Percentiles rank a stretch among this genome's conserved stretches.
Conservation (phyloP, 768 basidiomycete species). For the Auriscalpium vulgare region DNA sequence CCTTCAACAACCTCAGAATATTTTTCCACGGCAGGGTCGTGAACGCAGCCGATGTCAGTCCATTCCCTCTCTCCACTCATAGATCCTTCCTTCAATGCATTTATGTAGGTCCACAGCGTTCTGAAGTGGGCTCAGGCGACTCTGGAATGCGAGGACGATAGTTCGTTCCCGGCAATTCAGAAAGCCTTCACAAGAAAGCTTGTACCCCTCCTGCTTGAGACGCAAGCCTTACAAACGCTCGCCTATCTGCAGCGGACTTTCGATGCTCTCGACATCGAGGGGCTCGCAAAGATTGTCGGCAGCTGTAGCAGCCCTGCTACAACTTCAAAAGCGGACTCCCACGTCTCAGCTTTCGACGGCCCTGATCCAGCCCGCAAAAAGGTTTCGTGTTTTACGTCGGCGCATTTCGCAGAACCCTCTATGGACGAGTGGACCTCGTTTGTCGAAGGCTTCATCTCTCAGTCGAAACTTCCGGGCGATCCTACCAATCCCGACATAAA, state of each 20-base stretch:
- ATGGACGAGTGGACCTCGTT: conserved; percentile 63
- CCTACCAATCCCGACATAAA: conserved; percentile 29
- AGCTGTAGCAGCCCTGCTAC: neutral
- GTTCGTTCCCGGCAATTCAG: conserved; percentile 23
- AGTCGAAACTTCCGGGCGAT: too few species aligned
- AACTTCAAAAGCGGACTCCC: too few species aligned
- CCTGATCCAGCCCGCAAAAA: neutral
- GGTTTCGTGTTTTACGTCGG: conserved; percentile 13
- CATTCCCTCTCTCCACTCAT: neutral
- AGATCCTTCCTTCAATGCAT: neutral
- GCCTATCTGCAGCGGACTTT: conserved; percentile 63
- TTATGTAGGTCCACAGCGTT: neutral
- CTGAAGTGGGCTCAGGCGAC: neutral
- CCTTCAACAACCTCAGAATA: conserved; percentile 75
- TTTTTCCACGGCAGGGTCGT: conserved; percentile 62
- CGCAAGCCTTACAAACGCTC: conserved; percentile 46
- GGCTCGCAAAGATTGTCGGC: conserved; percentile 33
- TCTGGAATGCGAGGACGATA: conserved; percentile 7
- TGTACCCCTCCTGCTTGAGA: conserved; percentile 38
- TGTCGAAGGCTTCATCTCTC: conserved; percentile 40
- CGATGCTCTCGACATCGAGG: conserved; percentile 82
- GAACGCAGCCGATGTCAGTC: conserved; percentile 48
- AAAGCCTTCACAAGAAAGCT: conserved; percentile 45
- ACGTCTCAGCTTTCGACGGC: neutral
- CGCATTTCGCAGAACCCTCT: conserved; percentile 37